Evolutionary conservation across 202 grass and related monocot species (phyloP).

Genomic region (Digitaria exilis): DNA sequence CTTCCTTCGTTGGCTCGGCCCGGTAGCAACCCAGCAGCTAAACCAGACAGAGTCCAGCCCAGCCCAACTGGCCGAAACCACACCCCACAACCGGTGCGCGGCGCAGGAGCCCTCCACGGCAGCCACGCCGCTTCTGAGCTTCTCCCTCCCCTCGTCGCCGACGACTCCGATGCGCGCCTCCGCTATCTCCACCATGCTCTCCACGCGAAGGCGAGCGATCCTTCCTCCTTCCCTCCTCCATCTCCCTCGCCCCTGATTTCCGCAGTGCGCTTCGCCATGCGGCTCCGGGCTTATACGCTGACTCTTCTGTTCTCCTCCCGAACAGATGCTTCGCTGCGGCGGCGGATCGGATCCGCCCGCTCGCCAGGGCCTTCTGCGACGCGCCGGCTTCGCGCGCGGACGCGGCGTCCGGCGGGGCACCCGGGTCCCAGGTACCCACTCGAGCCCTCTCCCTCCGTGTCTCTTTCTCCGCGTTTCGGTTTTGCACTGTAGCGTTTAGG

Average conservation of each 20-base stretch:
- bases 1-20: not conserved
- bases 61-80: not conserved
- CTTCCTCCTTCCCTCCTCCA: not conserved
- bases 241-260: no score
- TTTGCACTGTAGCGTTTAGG: not conserved
- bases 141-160: slow-evolving; percentile 5
- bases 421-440: slow-evolving; percentile 13
- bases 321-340: slow-evolving; percentile 36
- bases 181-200: slow-evolving; percentile 30
- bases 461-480: not conserved
- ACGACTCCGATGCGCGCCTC: slow-evolving; percentile 24
- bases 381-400: not conserved
- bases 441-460: not conserved
- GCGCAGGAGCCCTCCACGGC: slow-evolving; percentile 16
- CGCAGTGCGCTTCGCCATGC: not conserved
- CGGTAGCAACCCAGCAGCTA: not conserved
- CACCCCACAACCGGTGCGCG: not conserved
- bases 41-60: not conserved
- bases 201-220: slow-evolving; percentile 34
- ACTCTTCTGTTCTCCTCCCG: not conserved
- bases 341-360: slow-evolving; percentile 27
- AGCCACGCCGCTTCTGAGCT: not conserved
- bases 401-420: not conserved
- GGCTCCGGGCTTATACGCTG: not conserved
- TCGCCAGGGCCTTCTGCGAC: slow-evolving; percentile 33